Evolutionary conservation across 2,329 filamentous ascomycete genomes (phyloP).

Genomic region (Hortaea werneckii): DNA sequence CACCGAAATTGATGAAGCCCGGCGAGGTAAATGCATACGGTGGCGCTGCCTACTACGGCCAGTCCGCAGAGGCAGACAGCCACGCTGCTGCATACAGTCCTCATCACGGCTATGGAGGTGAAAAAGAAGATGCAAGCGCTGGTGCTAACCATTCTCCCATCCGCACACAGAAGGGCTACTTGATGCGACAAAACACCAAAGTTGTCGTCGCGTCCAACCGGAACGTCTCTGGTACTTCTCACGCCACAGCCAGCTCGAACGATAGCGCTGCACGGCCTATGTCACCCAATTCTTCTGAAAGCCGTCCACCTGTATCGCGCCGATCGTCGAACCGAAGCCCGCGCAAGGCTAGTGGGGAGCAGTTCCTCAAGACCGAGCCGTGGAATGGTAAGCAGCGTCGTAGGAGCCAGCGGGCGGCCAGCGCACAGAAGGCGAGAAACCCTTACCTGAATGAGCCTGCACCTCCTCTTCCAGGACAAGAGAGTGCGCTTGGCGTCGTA

Average conservation of each 20-base stretch:
- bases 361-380: constrained; percentile 93
- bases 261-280: constrained; percentile 28
- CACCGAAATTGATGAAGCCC: constrained; percentile 13
- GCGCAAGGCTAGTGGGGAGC: constrained; percentile 65
- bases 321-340: constrained; percentile 60
- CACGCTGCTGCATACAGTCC: background rate
- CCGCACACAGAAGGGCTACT: constrained; percentile 80
- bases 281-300: constrained; percentile 43
- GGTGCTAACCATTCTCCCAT: constrained; percentile 35
- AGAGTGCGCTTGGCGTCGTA: constrained; percentile 58
- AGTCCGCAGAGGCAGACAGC: background rate
- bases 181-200: constrained; percentile 98
- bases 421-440: constrained; percentile 25
- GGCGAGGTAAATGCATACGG: background rate
- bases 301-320: background rate
- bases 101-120: constrained; percentile 13
- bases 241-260: constrained; percentile 25
- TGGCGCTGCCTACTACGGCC: background rate
- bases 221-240: constrained; percentile 34
- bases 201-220: constrained; percentile 79
- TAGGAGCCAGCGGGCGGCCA: constrained; percentile 50
- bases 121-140: background rate
- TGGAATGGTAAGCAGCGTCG: constrained; percentile 79
- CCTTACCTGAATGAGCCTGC: constrained; percentile 47
- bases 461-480: constrained; percentile 78